Percentiles rank a stretch among this genome's conserved stretches.
Conservation (phyloP, 805 yeast species). For the Candida loeiensis region DNA sequence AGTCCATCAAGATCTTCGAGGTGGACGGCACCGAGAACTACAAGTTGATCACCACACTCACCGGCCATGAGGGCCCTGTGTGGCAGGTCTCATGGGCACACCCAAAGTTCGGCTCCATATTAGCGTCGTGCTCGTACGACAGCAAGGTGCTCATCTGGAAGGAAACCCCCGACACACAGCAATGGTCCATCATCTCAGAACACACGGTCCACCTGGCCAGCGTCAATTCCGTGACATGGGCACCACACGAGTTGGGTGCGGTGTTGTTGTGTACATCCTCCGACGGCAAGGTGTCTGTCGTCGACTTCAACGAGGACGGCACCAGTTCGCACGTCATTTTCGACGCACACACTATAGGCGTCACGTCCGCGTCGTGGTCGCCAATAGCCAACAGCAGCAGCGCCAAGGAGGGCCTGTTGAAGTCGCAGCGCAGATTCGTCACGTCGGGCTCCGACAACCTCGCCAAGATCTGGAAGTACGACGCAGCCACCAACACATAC, state of each 20-base stretch:
- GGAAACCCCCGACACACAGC: conserved; percentile 71
- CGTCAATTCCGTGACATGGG: conserved; percentile 94
- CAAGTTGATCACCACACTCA: conserved; percentile 75
- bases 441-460: conserved; percentile 95
- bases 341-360: conserved; percentile 90
- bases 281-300: conserved; percentile 87
- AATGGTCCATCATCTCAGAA: conserved; percentile 84
- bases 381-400: conserved; percentile 42
- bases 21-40: conserved; percentile 79
- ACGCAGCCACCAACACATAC: conserved; percentile 53
- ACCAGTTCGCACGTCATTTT: conserved; percentile 60
- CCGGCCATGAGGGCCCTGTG: conserved; percentile 96
- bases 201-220: conserved; percentile 90
- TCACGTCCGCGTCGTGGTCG: conserved; percentile 94
- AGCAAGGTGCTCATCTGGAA: conserved; percentile 95
- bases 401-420: conserved; percentile 27
- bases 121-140: conserved; percentile 93
- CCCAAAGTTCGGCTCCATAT: conserved; percentile 92
- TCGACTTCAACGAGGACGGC: conserved; percentile 89
- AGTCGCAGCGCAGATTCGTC: conserved; percentile 69
- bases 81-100: conserved; percentile 99
- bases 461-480: conserved; percentile 85
- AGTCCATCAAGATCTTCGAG: conserved; percentile 90
- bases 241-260: conserved; percentile 96
- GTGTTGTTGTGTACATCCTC: conserved; percentile 84